Evolutionary conservation across 164 flowering plant species (phyloP), one percentile per base, ranked within the genome.

Genomic region (Annona cherimola): DNA sequence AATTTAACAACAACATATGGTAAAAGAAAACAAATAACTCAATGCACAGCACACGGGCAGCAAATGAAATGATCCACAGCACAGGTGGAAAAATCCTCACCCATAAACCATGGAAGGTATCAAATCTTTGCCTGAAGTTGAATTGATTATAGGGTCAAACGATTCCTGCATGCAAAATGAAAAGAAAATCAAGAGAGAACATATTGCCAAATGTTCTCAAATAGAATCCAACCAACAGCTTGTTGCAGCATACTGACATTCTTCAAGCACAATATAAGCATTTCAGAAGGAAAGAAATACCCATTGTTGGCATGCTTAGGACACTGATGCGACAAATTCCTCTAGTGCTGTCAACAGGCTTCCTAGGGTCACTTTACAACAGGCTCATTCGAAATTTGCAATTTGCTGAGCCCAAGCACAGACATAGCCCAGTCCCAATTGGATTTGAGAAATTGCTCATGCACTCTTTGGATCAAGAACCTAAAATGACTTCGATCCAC

Each of bases 41-140:
- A 61, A 69, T 45, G 40, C 54, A 45, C 59, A 11, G 26, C 50
- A 54, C 12, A 44, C 44, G 11, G 35, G 9, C 8, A 9, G 35
- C 65, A 45, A 1, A 12, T 16, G 45, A 20, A 45, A 5, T 46
- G 8, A n/a, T 64, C 8, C 67, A 35, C 14, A 3, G 14, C 67
- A 35, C 12, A 12, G 41, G 7, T 35, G 67, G 16, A 67, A 41
- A n/a, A 50, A 41, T 63, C 19, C 89, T 87, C 74, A 96, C 99
- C 98, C 99, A 75, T 83, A 80, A 72, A 91, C 92, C 93, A 95
- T 90, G 26, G 82, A 67, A 0, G 98, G 95, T 35, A 95, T 93
- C 20, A 93, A 85, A 77, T 95, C 97, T n/a, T 80, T 80, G 2
- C 80, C 79, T 62, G 87, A 69, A 45, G 75, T 77, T 66, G 82